Conservation (phyloP, 331 rosid genomes). For the Erythrophleum ivorense region DNA sequence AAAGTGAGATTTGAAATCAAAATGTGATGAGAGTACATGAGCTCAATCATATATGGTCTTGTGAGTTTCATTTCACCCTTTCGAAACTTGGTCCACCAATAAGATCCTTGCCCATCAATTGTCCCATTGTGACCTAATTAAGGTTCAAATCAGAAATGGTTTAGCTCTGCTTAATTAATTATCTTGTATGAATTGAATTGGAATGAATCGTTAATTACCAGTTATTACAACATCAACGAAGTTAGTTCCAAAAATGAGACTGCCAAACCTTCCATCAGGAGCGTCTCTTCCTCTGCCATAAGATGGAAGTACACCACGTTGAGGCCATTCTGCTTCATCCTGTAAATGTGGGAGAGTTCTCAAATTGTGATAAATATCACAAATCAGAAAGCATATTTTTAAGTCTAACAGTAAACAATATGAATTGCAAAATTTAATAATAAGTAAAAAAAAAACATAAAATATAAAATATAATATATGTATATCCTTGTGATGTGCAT, state of each 20-base stretch:
- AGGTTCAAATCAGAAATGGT: conserved; percentile 6
- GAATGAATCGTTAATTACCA: conserved; percentile 40
- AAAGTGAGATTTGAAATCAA: conserved; percentile 71
- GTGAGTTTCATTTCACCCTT: conserved; percentile 44
- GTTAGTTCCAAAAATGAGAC: conserved; percentile 74
- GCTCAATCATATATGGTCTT: conserved; percentile 71
- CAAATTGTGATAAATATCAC: too few relatives aligned
- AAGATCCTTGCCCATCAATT: conserved; percentile 76
- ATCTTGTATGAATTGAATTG: neutral
- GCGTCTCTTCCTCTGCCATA: conserved; percentile 74
- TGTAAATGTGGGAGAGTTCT: conserved; percentile 13
- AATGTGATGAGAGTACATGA: conserved; percentile 57
- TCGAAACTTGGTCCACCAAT: conserved; percentile 72
- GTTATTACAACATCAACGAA: conserved; percentile 77
- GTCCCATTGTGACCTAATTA: conserved; percentile 69
- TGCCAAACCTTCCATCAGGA: conserved; percentile 60
- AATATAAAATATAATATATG: too few relatives aligned
- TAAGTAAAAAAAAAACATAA: too few relatives aligned
- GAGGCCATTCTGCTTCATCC: conserved; percentile 74
- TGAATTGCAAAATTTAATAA: too few relatives aligned
- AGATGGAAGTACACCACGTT: conserved; percentile 54
- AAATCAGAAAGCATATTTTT: too few relatives aligned
- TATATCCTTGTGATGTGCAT: too few relatives aligned
- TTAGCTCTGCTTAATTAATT: neutral
- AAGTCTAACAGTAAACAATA: too few relatives aligned